phyloP scores from a whole-genome alignment of 1,284 basidiomycete species.

The Austropuccinia psidii region DNA sequence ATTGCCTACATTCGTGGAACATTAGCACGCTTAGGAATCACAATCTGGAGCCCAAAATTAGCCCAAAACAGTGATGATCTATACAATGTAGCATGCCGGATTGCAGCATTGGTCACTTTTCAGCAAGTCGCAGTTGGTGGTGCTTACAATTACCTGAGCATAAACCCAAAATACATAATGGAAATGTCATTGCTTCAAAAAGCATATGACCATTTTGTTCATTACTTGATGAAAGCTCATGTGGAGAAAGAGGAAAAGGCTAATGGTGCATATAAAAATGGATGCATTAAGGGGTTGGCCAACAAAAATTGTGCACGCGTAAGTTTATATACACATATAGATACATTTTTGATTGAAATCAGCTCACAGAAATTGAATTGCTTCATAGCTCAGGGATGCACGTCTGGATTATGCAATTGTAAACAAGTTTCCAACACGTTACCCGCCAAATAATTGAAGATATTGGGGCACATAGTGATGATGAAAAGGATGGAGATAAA shows the following conservation, averaged over 20 bases:
- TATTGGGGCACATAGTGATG: conserved; percentile 11
- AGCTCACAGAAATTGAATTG: no score
- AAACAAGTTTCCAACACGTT: not conserved
- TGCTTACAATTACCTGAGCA: conserved; percentile 13
- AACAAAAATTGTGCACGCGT: not conserved
- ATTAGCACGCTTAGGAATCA: not conserved
- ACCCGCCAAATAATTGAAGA: not conserved
- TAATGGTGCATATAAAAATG: not conserved
- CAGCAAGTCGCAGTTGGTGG: not conserved
- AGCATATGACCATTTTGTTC: conserved; percentile 20
- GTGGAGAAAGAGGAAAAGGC: not conserved
- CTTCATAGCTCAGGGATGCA: conserved; percentile 1
- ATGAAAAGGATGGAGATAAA: not conserved
- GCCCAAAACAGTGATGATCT: not conserved
- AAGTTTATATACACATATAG: not conserved
- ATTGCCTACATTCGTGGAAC: not conserved
- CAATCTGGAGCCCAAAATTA: conserved; percentile 7
- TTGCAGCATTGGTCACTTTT: not conserved
- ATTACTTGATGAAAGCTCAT: not conserved
- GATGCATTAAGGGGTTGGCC: not conserved
- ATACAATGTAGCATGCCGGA: not conserved
- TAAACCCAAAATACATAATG: not conserved
- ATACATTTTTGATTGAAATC: not conserved
- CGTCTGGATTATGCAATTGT: not conserved
- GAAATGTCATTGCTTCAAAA: not conserved